Conservation (phyloP, 2,329 filamentous ascomycete species). For the Purpureocillium takamizusanense region DNA sequence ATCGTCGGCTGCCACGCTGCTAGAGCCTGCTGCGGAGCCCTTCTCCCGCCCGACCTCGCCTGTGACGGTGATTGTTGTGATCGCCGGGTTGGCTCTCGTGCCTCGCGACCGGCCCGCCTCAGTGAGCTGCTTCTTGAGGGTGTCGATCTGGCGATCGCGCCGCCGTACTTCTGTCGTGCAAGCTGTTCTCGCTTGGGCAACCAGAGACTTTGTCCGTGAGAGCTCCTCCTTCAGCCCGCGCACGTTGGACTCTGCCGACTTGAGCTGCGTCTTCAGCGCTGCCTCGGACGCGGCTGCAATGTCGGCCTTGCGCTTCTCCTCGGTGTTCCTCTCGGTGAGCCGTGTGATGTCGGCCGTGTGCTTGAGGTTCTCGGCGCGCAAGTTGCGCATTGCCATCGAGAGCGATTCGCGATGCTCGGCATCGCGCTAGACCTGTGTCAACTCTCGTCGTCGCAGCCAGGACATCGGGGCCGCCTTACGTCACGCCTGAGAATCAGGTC, state of each 20-base stretch:
- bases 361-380: constrained; percentile 67
- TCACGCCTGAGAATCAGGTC: constrained; percentile 86
- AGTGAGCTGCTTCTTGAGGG: constrained; percentile 76
- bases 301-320: constrained; percentile 46
- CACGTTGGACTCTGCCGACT: constrained; percentile 63
- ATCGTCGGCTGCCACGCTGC: constrained; percentile 27
- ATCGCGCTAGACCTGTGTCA: constrained; percentile 55
- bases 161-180: constrained; percentile 89
- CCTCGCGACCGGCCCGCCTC: constrained; percentile 58
- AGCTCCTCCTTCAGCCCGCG: constrained; percentile 79
- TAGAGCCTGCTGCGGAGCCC: constrained; percentile 19
- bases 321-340: constrained; percentile 42
- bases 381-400: constrained; percentile 64
- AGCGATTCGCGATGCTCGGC: constrained; percentile 80
- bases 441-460: neutral
- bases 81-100: constrained; percentile 41
- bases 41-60: constrained; percentile 43
- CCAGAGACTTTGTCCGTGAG: constrained; percentile 64
- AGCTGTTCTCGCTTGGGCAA: constrained; percentile 75
- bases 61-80: constrained; percentile 49
- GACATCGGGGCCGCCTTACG: constrained; percentile 36
- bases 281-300: constrained; percentile 62
- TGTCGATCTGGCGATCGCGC: constrained; percentile 80
- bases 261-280: constrained; percentile 58
- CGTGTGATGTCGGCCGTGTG: constrained; percentile 61